Conservation (phyloP, 2,329 filamentous ascomycete species). For the Diaporthe citrichinensis region DNA sequence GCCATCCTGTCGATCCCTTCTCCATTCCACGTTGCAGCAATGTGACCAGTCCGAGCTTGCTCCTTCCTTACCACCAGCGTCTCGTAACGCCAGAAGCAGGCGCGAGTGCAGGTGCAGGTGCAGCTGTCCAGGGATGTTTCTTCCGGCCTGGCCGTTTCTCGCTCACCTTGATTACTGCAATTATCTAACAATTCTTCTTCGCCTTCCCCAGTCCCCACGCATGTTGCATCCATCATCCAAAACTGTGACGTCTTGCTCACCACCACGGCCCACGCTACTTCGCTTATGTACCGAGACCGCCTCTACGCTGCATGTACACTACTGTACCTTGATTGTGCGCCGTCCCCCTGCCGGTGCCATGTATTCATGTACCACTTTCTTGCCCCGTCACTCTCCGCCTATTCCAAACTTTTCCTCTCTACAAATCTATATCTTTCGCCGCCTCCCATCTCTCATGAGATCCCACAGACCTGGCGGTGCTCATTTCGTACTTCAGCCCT, state of each 20-base stretch:
- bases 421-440: neutral
- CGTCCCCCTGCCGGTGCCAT: neutral
- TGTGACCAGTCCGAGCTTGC: constrained; percentile 2
- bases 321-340: neutral
- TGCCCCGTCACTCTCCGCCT: neutral
- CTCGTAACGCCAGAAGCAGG: neutral
- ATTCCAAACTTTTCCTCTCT: neutral
- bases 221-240: neutral
- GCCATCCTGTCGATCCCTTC: constrained; percentile 2
- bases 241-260: constrained; percentile 14
- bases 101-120: neutral
- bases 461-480: neutral
- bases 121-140: neutral
- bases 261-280: constrained; percentile 1
- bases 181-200: neutral
- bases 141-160: constrained; percentile 7
- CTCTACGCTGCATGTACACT: neutral
- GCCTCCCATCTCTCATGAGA: neutral
- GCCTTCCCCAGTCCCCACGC: constrained; percentile 17
- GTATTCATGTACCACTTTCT: neutral
- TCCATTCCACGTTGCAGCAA: constrained; percentile 1
- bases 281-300: neutral
- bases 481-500: neutral
- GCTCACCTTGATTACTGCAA: neutral
- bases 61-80: neutral